These are phyloP conservation scores for Phaseolus coccineus DNA, from an alignment of 331 rosid genomes.

Conservation along the genomic window DNA sequence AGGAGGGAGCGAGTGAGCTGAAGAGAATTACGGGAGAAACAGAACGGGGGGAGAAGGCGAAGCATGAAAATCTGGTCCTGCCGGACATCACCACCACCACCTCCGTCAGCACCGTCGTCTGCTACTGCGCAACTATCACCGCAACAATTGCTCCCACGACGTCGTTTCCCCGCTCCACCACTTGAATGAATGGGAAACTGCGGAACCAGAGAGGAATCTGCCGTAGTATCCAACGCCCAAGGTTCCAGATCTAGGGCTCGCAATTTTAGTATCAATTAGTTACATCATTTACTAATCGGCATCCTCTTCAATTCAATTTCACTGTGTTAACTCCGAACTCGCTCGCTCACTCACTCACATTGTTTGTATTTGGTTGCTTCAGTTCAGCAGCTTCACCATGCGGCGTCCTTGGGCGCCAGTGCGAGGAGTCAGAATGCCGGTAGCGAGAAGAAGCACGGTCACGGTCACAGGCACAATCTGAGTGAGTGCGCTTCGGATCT, in stretches of 20 bases:
- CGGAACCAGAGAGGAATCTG: constrained; percentile 98
- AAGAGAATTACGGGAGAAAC: constrained; percentile 3
- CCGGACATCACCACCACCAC: neutral
- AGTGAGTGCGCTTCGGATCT: constrained; percentile 83
- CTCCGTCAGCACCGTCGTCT: neutral
- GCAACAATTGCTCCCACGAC: constrained; percentile 13
- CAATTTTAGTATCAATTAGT: neutral
- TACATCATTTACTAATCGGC: neutral
- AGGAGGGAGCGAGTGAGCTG: neutral
- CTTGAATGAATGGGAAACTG: constrained; percentile 83
- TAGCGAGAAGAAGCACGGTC: constrained; percentile 56
- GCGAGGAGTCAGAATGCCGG: constrained; percentile 39
- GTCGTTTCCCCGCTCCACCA: constrained; percentile 35
- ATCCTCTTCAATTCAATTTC: constrained; percentile 1
- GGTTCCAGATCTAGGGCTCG: constrained; percentile 69
- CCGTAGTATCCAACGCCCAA: constrained; percentile 95
- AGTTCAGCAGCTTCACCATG: constrained; percentile 81
- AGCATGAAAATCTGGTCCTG: constrained; percentile 47
- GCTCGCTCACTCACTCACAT: constrained; percentile 20
- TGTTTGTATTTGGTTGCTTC: constrained; percentile 15
- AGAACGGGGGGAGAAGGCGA: neutral
- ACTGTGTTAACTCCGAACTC: neutral
- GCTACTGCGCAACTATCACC: neutral
- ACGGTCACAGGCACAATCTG: constrained; percentile 39
- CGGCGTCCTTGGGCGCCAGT: constrained; percentile 53